Evolutionary conservation across 306 rosid species (phyloP).

Genomic region (Boehmeria nivea): DNA sequence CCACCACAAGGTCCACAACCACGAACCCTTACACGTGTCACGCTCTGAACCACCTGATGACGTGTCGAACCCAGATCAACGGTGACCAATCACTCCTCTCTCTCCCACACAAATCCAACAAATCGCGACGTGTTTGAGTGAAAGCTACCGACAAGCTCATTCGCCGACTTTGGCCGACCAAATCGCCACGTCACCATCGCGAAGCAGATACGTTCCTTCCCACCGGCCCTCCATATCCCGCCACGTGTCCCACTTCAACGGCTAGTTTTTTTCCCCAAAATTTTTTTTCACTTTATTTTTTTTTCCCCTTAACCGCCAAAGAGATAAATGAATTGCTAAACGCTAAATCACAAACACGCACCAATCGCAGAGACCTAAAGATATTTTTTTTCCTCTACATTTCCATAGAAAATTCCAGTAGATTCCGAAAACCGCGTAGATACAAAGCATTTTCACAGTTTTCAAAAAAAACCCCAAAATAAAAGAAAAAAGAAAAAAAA

Average conservation of each 20-base stretch:
- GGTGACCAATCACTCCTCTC: conserved; percentile 1
- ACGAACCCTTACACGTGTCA: conserved; percentile 20
- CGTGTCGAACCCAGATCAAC: not conserved
- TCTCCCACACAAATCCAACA: not conserved
- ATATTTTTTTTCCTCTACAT: no score
- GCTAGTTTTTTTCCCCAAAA: conserved; percentile 60
- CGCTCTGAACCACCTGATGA: accelerated
- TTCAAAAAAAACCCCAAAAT: conserved; percentile 18
- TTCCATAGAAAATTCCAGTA: conserved; percentile 47
- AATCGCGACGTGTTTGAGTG: conserved; percentile 28
- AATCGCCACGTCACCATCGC: conserved; percentile 42
- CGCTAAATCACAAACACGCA: no score
- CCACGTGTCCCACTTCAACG: conserved; percentile 67
- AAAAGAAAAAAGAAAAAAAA: not conserved
- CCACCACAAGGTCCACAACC: not conserved
- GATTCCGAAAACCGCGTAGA: conserved; percentile 43
- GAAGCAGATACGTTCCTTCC: conserved; percentile 17
- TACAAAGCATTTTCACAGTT: not conserved
- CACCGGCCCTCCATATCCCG: not conserved
- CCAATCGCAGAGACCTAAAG: no score
- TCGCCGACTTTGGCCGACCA: conserved; percentile 53
- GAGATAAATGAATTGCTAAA: conserved; percentile 1
- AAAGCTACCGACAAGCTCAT: conserved; percentile 33
- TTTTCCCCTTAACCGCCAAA: conserved; percentile 51
- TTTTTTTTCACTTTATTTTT: not conserved